Conservation (phyloP, 2,329 filamentous ascomycete genomes). For the Metarhizium anisopliae region DNA sequence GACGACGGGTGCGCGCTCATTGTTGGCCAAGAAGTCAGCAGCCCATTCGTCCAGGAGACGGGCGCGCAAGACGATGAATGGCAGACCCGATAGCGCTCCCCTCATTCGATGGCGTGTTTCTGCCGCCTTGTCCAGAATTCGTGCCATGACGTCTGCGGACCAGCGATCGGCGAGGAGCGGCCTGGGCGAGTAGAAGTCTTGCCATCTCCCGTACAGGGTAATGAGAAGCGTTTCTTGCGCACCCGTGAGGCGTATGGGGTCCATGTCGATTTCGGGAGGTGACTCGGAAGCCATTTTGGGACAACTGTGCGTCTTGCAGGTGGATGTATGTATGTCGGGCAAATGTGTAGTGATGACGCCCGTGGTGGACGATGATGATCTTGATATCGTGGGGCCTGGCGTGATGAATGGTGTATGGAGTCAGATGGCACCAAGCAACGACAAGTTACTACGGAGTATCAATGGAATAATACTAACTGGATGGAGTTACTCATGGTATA, state of each 20-base stretch:
- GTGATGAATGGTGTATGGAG: too few species aligned
- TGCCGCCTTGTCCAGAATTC: not conserved
- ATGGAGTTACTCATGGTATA: too few species aligned
- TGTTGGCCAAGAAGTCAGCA: constrained; percentile 14
- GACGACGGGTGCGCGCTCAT: constrained; percentile 18
- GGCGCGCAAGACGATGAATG: not conserved
- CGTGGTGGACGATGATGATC: too few species aligned
- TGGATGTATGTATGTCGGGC: too few species aligned
- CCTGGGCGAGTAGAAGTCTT: not conserved
- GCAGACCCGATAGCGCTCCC: not conserved
- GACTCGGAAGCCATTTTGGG: too few species aligned
- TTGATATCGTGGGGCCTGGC: too few species aligned
- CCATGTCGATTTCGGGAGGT: too few species aligned
- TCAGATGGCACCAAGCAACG: too few species aligned
- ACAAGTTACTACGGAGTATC: too few species aligned
- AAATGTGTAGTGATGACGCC: too few species aligned
- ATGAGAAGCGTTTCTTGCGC: not conserved
- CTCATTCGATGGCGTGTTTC: not conserved
- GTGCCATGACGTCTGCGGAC: not conserved
- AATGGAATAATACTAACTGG: too few species aligned
- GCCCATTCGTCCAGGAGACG: constrained; percentile 14
- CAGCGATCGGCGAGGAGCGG: not conserved
- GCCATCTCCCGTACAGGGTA: not conserved
- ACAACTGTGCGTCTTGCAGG: too few species aligned
- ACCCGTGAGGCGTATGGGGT: not conserved